These are phyloP conservation scores for Argentina anserina DNA, from an alignment of 306 rosid genomes.

Conservation along the genomic window DNA sequence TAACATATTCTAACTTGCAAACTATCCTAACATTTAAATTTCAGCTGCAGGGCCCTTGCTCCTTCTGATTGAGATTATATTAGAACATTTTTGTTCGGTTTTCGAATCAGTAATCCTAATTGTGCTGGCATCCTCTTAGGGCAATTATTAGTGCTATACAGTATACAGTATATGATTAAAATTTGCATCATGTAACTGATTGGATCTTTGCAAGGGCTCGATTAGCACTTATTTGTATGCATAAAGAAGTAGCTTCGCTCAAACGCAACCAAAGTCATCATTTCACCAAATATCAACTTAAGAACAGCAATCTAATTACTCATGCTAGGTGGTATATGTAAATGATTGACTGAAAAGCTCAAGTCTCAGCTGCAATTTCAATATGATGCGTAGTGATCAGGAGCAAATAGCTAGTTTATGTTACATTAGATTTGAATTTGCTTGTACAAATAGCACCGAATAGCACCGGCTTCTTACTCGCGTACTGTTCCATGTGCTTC, in stretches of 20 bases:
- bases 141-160: slow-evolving; percentile 14
- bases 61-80: slow-evolving; percentile 10
- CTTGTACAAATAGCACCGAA: no score
- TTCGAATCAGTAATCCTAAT: not conserved
- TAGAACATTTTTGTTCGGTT: slow-evolving; percentile 1
- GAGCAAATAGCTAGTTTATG: not conserved
- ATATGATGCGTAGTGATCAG: no score
- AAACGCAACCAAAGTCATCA: slow-evolving; percentile 50
- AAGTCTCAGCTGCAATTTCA: slow-evolving; percentile 19
- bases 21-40: not conserved
- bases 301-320: slow-evolving; percentile 32
- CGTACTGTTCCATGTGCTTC: not conserved
- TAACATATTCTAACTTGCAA: not conserved
- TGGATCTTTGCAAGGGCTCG: slow-evolving; percentile 13
- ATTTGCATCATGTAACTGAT: not conserved
- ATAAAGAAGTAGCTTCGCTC: slow-evolving; percentile 36
- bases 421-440: not conserved
- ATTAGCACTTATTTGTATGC: slow-evolving; percentile 2
- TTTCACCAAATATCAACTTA: slow-evolving; percentile 16
- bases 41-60: not conserved
- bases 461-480: not conserved
- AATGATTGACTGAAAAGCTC: slow-evolving; percentile 32
- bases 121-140: slow-evolving; percentile 30
- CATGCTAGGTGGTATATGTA: slow-evolving; percentile 27
- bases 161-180: slow-evolving; percentile 2